Conservation (phyloP, 495 filamentous ascomycete genomes). For the Hyaloscypha hepaticicola region DNA sequence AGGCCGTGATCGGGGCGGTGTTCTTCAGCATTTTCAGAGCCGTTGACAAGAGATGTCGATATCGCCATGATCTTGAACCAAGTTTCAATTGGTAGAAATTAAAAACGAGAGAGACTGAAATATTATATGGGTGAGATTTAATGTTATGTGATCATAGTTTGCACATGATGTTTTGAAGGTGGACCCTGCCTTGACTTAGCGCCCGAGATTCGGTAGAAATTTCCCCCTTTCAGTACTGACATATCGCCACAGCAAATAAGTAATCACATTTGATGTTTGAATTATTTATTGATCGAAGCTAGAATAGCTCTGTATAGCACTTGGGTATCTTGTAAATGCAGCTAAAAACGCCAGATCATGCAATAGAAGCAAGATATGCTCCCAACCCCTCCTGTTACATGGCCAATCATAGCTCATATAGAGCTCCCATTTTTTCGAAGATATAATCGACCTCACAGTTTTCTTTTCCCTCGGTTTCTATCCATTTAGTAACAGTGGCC, state of each 20-base stretch:
- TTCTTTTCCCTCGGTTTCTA: not conserved
- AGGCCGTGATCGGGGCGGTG: constrained; percentile 11
- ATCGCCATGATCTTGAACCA: constrained; percentile 25
- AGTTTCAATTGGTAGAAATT: no score
- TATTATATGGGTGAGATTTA: not conserved
- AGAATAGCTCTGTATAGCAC: constrained; percentile 5
- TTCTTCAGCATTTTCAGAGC: constrained; percentile 11
- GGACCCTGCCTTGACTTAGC: constrained; percentile 2
- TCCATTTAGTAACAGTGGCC: constrained; percentile 19
- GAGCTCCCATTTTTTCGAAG: constrained; percentile 18
- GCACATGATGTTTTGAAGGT: constrained; percentile 3
- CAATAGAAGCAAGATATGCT: not conserved
- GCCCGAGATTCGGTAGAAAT: not conserved
- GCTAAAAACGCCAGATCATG: not conserved
- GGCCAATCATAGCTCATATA: not conserved
- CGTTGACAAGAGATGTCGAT: not conserved
- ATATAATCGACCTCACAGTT: constrained; percentile 23
- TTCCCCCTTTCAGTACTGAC: constrained; percentile 8
- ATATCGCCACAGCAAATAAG: not conserved
- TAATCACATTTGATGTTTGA: not conserved
- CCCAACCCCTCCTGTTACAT: not conserved
- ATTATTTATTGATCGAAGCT: not conserved
- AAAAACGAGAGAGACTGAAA: not conserved
- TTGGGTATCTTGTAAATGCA: constrained; percentile 28
- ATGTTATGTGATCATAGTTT: not conserved